Evolutionary conservation across 257 asterid genomes (phyloP).

Genomic region (Mentha longifolia): DNA sequence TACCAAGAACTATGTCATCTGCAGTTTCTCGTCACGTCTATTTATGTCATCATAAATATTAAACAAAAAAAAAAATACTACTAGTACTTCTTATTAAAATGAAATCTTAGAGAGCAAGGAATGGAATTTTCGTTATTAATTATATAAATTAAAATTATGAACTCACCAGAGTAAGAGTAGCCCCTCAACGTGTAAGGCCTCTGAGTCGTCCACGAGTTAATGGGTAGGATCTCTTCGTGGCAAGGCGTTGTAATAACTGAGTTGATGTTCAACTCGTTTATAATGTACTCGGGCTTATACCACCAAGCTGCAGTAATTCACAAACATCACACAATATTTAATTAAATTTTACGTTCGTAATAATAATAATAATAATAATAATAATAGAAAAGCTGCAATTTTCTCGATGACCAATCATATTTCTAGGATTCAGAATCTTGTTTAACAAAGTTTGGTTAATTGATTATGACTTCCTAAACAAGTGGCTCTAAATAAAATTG

Average conservation of each 20-base stretch:
- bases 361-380: no score
- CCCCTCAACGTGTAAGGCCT: slow-evolving; percentile 85
- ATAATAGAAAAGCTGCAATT: background rate
- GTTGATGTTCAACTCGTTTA: slow-evolving; percentile 90
- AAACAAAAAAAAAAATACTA: background rate
- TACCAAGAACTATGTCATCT: no score
- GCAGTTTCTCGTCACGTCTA: no score
- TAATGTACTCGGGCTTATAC: slow-evolving; percentile 86
- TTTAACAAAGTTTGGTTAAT: background rate
- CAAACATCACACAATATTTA: no score
- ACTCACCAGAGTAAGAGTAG: slow-evolving; percentile 84
- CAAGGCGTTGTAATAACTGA: slow-evolving; percentile 93
- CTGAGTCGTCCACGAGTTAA: slow-evolving; percentile 86
- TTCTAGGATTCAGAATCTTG: background rate
- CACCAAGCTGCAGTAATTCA: slow-evolving; percentile 77
- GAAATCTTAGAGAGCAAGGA: background rate
- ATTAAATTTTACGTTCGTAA: no score
- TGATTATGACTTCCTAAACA: background rate
- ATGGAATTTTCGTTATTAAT: background rate
- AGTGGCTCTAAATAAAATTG: background rate
- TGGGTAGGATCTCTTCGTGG: slow-evolving; percentile 87
- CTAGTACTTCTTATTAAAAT: background rate
- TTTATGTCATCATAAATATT: background rate
- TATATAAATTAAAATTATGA: background rate
- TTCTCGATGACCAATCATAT: background rate